Percentiles rank a stretch among this genome's conserved stretches.
phyloP scores from a whole-genome alignment of 164 flowering plant species.

The Piper betle region DNA sequence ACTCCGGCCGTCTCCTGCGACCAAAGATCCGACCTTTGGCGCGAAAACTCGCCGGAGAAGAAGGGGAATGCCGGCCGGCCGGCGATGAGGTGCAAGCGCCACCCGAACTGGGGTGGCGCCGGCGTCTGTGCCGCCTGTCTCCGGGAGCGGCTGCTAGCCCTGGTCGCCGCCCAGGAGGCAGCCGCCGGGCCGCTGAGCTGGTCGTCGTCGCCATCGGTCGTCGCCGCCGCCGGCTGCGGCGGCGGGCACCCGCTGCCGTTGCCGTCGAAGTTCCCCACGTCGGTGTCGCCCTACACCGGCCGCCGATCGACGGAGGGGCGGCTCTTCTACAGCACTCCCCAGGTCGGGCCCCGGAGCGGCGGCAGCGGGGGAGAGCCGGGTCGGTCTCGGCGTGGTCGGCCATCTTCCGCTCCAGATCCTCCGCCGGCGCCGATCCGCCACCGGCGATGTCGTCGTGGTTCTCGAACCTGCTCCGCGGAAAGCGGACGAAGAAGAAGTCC shows the following conservation, averaged over 20 bases:
- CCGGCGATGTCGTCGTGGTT: constrained; percentile 15
- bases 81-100: constrained; percentile 72
- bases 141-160: constrained; percentile 55
- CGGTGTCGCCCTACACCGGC: constrained; percentile 68
- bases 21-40: no score
- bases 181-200: neutral
- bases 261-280: constrained; percentile 60
- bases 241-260: constrained; percentile 14
- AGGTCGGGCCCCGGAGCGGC: constrained; percentile 31
- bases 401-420: constrained; percentile 12
- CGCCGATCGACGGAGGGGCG: constrained; percentile 32
- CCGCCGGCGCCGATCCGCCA: neutral
- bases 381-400: constrained; percentile 10
- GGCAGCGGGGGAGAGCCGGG: constrained; percentile 4
- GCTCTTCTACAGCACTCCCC: constrained; percentile 66
- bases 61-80: neutral
- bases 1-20: no score
- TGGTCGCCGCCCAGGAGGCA: constrained; percentile 43
- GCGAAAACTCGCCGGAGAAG: neutral
- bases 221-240: constrained; percentile 13
- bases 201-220: neutral
- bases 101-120: constrained; percentile 44
- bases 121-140: constrained; percentile 94
- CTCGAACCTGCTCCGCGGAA: constrained; percentile 10
- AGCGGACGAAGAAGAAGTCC: constrained; percentile 13